Conservation (phyloP, 768 basidiomycete genomes). For the Leccinum barrowsii region DNA sequence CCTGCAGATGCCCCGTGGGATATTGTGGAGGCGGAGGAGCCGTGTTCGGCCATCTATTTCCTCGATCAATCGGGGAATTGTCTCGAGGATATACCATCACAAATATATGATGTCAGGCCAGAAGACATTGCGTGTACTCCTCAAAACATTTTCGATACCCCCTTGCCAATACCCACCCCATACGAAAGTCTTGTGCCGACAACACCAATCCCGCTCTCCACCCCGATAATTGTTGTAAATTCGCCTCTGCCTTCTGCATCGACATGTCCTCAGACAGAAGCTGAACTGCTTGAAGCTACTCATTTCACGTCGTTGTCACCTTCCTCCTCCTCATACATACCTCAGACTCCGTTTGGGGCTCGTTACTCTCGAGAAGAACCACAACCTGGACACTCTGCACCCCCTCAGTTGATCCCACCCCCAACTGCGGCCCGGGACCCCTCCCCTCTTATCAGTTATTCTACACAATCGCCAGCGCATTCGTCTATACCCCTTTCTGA, state of each 20-base stretch:
- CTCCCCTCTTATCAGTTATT: background rate
- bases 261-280: background rate
- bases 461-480: background rate
- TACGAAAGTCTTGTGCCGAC: background rate
- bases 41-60: background rate
- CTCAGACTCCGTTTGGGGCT: background rate
- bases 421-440: conserved; percentile 1
- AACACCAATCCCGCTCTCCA: background rate
- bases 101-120: conserved; percentile 5
- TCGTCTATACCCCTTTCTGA: background rate
- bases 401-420: conserved; percentile 16
- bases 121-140: conserved; percentile 24
- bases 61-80: conserved; percentile 13
- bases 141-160: background rate
- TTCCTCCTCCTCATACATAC: background rate
- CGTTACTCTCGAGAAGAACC: background rate
- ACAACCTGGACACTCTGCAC: background rate
- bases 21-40: background rate
- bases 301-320: background rate
- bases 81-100: conserved; percentile 12
- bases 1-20: conserved; percentile 1
- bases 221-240: background rate
- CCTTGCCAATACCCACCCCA: background rate
- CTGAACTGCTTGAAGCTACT: background rate
- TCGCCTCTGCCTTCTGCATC: background rate